phyloP scores from a whole-genome alignment of 768 basidiomycete species.

The Boletellus emodensis region DNA sequence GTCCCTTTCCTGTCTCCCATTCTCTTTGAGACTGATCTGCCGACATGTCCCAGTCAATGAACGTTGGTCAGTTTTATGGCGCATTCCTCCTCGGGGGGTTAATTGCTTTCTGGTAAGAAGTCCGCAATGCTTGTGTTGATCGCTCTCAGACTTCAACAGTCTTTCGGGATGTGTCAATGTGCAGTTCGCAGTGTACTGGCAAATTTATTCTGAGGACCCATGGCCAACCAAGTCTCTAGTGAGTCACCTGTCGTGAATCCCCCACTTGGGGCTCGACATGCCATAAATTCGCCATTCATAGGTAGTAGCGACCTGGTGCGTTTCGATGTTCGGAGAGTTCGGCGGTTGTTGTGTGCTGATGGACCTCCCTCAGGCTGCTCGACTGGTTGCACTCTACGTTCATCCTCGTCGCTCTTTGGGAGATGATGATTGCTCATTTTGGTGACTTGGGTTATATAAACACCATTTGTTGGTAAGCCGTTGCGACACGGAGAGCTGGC shows the following conservation, averaged over 20 bases:
- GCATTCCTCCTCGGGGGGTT: conserved; percentile 21
- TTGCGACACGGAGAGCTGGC: not conserved
- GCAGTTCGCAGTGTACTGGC: conserved; percentile 25
- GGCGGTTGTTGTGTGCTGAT: not conserved
- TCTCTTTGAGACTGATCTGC: not conserved
- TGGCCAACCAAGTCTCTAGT: conserved; percentile 16
- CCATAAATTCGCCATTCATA: not conserved
- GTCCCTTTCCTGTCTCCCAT: not conserved
- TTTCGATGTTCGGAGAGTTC: not conserved
- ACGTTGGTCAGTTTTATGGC: conserved; percentile 12
- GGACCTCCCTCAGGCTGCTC: conserved; percentile 11
- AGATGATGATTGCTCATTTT: conserved; percentile 17
- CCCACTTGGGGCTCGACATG: not conserved
- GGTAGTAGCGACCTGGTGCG: conserved; percentile 23
- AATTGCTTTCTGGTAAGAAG: conserved; percentile 18
- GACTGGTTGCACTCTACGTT: conserved; percentile 25
- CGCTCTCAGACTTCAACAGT: conserved; percentile 11
- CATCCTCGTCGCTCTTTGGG: conserved; percentile 20
- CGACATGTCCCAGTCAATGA: conserved; percentile 1
- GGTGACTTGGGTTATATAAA: conserved; percentile 11
- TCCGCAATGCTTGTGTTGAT: not conserved
- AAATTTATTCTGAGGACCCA: conserved; percentile 12
- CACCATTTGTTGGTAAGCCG: conserved; percentile 21
- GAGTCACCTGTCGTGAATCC: not conserved
- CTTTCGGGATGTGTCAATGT: conserved; percentile 22